Percentiles rank a stretch among this genome's conserved stretches.
These are phyloP conservation scores for Selenicereus undatus DNA, from an alignment of 148 eudicot genomes.

Conservation along the genomic window DNA sequence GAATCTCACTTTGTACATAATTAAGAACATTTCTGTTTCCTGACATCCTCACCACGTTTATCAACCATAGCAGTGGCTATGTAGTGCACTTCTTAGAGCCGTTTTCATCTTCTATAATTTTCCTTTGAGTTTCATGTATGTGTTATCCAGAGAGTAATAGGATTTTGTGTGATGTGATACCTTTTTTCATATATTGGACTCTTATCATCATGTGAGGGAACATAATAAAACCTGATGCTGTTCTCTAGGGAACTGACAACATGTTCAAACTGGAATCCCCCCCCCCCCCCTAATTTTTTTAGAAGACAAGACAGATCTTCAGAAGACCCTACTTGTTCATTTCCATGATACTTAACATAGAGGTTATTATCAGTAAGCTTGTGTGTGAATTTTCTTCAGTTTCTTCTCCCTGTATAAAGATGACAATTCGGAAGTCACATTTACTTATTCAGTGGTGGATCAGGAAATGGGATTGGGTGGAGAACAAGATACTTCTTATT, in stretches of 20 bases:
- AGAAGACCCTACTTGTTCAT: no score
- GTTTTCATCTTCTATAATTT: background rate
- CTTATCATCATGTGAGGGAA: no score
- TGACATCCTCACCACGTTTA: background rate
- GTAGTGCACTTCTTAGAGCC: background rate
- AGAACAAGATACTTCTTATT: background rate
- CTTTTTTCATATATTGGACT: background rate
- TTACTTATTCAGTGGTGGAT: background rate
- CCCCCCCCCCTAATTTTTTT: no score
- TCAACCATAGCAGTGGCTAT: background rate
- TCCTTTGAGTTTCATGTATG: background rate
- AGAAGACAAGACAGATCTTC: no score
- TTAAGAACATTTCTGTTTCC: background rate
- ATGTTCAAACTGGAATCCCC: no score
- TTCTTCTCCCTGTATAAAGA: background rate
- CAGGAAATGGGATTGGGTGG: background rate
- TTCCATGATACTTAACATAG: background rate
- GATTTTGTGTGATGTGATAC: no score
- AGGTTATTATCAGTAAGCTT: background rate
- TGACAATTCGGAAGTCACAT: background rate
- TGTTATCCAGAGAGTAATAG: background rate
- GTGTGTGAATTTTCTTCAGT: background rate
- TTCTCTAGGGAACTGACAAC: no score
- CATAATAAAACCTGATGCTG: no score
- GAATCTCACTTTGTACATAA: background rate